Evolutionary conservation across 1,284 basidiomycete genomes (phyloP), one percentile per base, ranked within the genome.

Genomic region (Malassezia brasiliensis): DNA sequence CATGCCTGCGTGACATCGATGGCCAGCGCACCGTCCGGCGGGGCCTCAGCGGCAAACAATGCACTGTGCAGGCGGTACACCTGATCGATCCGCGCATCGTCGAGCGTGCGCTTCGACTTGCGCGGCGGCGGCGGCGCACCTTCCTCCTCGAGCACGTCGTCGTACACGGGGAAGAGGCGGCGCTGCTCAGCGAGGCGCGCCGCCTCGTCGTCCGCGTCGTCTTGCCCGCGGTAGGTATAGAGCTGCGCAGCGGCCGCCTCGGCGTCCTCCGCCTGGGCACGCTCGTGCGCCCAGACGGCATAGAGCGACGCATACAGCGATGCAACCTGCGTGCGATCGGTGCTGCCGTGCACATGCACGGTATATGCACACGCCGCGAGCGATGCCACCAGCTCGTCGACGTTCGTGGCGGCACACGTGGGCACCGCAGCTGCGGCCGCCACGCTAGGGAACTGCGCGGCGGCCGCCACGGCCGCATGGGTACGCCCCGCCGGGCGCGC

Each of bases 221-320:
- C 80, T 28, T 81, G 76, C 52, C 80, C 80, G 40, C 82, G 83
- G 52, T 80, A 79, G 37, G 85, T 85, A 79, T 96, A 99, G 17
- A 98, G 76, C 47, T 86, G 87, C 31, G 83, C 81, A 0, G 83
- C 81, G 34, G 83, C 83, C 37, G 82, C 81, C 36, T 83, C 82
- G 17, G 78, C 80, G 61, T 87, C 81, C 41, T 82, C 80, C 59
- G 85, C 83, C 56, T 82, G 82, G 28, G 83, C 82, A 38, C 83
- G 82, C 67, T 94, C 87, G 34, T 85, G 83, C 32, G 83, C 79
- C 91, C 91, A 96, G 8, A 93, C 79, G 19, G 83, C 80, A 53
- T 84, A 81, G 1, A 85, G 79, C 64, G 85, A 83, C 53, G 88
- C 85, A 66, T 89, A 90, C 39, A 81, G 72, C 3, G 69, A 68